Base-by-base conservation (phyloP, 2,329 filamentous ascomycete species). In the Penicillium sp. region DNA sequence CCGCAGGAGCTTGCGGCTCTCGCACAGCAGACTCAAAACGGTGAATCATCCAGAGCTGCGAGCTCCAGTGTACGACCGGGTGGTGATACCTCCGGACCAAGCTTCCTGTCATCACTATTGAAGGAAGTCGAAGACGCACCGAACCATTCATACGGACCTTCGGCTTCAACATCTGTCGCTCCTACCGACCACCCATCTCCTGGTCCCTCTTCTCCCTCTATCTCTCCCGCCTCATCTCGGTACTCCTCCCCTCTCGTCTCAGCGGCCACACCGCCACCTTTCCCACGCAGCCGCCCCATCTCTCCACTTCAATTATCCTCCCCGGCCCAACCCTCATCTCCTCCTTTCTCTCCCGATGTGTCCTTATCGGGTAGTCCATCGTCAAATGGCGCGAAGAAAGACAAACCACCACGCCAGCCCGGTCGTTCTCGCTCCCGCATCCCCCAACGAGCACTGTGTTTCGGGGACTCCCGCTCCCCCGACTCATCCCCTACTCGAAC, bases 41-140 rank as follows among this genome's bases (percentile, higher is more conserved):
- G 68, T 56, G 72, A 76, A 65, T 68, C 74, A 53, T 75, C 76
- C 37, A 67, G 69, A 59, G 62, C 72, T 50, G 70, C 69, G 48
- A 63, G 64, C 40, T 64, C 65, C 43, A 69, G 61, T 55, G 60
- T 68, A 66, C 64, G 71, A 68, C 58, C 66, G 62, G 66, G 69
- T 52, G 57, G 69, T 45, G 71, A 78, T 57, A 60, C 78, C 38
- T 81, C 79, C 29, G 84, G 82, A 8, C 89, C 91, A 8, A 92
- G 90, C 6, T 93, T 97, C 69, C 80, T 97, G 8, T 90, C 91
- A 24, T 93, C 91, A 0, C 79, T 97, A 7, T 78, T 97, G 48
- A 91, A 89, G 70, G 93, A 97, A 72, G 90, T 97, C 1, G 92
- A 96, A 68, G 81, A 78, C 38, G 79, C 75, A 56, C 69, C 73